These are phyloP conservation scores for Aegilops speltoides DNA, from an alignment of 176 grass and related monocot species.

Conservation along the genomic window DNA sequence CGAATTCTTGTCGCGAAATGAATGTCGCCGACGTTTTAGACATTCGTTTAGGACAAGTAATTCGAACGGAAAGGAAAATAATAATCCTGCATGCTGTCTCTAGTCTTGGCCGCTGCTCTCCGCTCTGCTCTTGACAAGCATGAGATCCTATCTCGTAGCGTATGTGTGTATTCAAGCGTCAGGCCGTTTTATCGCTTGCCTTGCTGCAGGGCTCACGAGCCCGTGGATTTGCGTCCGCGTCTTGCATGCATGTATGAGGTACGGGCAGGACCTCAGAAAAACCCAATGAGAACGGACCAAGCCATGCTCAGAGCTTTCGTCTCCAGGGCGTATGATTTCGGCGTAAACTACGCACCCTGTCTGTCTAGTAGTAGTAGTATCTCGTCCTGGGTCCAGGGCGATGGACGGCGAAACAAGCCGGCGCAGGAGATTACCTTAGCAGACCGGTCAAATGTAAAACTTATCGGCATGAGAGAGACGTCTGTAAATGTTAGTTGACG, in stretches of 20 bases:
- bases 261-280: background rate
- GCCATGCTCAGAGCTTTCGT: background rate
- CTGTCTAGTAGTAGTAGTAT: too few relatives aligned
- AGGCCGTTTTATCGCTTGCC: background rate
- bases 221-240: background rate
- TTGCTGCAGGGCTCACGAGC: constrained; percentile 11
- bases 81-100: constrained; percentile 27
- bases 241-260: background rate
- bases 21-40: too few relatives aligned
- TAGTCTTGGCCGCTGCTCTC: background rate
- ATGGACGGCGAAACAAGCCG: background rate
- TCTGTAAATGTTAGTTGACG: background rate
- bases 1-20: too few relatives aligned
- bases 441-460: background rate
- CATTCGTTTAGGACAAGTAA: too few relatives aligned
- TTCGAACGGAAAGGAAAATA: too few relatives aligned
- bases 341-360: background rate
- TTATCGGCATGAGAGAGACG: background rate
- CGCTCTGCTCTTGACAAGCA: constrained; percentile 28
- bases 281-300: constrained; percentile 18
- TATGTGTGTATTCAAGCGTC: constrained; percentile 5
- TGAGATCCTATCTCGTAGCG: constrained; percentile 29
- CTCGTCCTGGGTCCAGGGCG: background rate
- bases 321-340: constrained; percentile 20
- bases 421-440: background rate